A percentile compares a stretch with the other conserved stretches of the same genome.
These are phyloP conservation scores for Botryosphaeria dothidea DNA, from an alignment of 2,329 filamentous ascomycete genomes.

Conservation along the genomic window DNA sequence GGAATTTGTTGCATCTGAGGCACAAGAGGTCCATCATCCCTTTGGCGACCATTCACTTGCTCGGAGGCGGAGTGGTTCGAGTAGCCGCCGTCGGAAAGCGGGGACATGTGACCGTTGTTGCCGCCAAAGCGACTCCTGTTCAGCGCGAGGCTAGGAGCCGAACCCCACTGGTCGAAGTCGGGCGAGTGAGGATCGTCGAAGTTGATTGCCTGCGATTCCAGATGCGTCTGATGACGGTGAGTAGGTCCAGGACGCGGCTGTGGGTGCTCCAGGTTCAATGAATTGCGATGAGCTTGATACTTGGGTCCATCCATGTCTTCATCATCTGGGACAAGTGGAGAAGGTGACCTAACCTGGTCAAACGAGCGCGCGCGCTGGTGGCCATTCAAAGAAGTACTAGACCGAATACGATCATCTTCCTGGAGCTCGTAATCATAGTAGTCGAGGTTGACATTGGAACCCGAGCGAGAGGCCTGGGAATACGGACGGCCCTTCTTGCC, in stretches of 20 bases:
- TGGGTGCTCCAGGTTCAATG: conserved; percentile 75
- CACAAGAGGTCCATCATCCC: conserved; percentile 60
- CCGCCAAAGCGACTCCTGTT: conserved; percentile 40
- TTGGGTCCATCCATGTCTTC: conserved; percentile 66
- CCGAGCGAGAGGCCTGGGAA: conserved; percentile 71
- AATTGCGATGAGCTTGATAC: conserved; percentile 80
- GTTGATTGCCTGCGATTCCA: conserved; percentile 72
- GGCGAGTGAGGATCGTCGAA: conserved; percentile 50
- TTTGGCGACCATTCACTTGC: conserved; percentile 45
- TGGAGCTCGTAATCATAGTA: conserved; percentile 66
- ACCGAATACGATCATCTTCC: conserved; percentile 56
- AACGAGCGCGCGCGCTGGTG: conserved; percentile 19
- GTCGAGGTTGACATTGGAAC: conserved; percentile 68
- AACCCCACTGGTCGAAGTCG: conserved; percentile 53
- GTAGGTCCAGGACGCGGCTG: conserved; percentile 75
- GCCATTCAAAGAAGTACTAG: conserved; percentile 35
- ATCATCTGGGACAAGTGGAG: conserved; percentile 53
- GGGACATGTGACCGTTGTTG: conserved; percentile 35
- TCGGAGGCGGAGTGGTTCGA: conserved; percentile 40
- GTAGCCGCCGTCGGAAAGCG: conserved; percentile 41
- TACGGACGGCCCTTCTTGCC: conserved; percentile 65
- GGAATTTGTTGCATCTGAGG: conserved; percentile 35
- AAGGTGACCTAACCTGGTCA: conserved; percentile 43
- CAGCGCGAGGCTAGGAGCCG: conserved; percentile 42
- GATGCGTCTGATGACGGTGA: conserved; percentile 70